Base-by-base conservation (phyloP, 805 yeast species). In the Candida silvatica region DNA sequence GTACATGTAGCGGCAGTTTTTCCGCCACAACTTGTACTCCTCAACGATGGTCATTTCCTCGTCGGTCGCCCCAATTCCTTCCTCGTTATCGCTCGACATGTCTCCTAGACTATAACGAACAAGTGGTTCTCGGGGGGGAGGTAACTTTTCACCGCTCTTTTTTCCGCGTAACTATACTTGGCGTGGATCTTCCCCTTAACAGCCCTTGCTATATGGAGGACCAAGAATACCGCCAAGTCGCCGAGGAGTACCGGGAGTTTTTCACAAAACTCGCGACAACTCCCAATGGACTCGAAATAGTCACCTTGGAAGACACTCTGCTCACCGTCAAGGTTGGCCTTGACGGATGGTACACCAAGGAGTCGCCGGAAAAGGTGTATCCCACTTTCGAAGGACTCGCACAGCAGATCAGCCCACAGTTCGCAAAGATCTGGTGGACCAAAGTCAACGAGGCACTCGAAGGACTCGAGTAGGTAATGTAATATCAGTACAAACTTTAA, bases 1-100 rank as follows among this genome's bases (percentile, higher is more conserved):
- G 45, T 83, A 83, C 92, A 83, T 81, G 46, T 68, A 75, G 9
- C 83, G 79, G 44, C 88, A 82, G 48, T 81, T 83, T 49, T 81
- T 74, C 40, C 84, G 68, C 94, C 94, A 83, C 42, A 82, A 55
- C 40, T 79, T 76, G 51, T 83, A 82, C 52, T 83, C 94, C 44
- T 73, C 78, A 40, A 72, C 61, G 35, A 74, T 68, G 11, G 73
- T 62, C 34, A 65, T 48, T 41, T 66, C 71, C 25, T 55, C 53
- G 27, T 61, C 61, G n/a, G n/a, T n/a, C n/a, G n/a, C n/a, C n/a
- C n/a, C n/a, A n/a, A n/a, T n/a, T n/a, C n/a, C n/a, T n/a, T n/a
- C n/a, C n/a, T n/a, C n/a, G n/a, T n/a, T n/a, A n/a, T n/a, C n/a
- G n/a, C n/a, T n/a, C n/a, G n/a, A n/a, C n/a, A n/a, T n/a, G n/a